Base-by-base conservation (phyloP, 805 yeast genomes). In the Myxozyma vanderwaltii region DNA sequence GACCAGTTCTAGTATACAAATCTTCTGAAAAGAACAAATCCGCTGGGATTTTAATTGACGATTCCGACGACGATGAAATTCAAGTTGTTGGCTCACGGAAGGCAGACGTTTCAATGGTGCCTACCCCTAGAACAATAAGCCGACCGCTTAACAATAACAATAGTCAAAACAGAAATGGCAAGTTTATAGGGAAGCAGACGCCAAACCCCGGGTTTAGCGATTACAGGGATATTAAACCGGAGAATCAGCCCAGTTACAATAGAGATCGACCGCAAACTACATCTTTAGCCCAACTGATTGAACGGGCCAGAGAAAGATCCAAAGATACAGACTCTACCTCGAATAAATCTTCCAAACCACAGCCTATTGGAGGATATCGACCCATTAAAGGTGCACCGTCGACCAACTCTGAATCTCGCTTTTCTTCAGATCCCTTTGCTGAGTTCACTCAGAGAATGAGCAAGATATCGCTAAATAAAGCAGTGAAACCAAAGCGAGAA, bases 341-440 rank as follows among this genome's bases (percentile, higher is more conserved):
- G 4, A 10, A 12, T 13, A 36, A 17, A 1, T 31, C 10, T 10
- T 24, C 39, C 2, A 23, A 26, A 36, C 52, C 52, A 6, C 52
- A 48, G 15, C 52, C 52, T 7, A 48, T 48, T 15, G 23, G 31
- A 5, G 52, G 52, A 17, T 35, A 48, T 23, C 26, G 52, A 15
- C 52, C 43, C 5, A 8, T 27, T 4, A 29, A n/a, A 13, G 43
- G 43, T 13, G 52, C 52, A 12, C 52, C 52, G 12, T 48, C 52
- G 12, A 48, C 52, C 4, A 36, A 8, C 31, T 48, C 52, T 3
- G 52, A 48, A n/a, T 48, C 52, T 36, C 29, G 52, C 35, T 48
- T 48, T 19, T 19, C 29, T 23, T 12, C 52, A 12, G 52, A 51
- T 51, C 55, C 55, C 10, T 51, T 43, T 41, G 43, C 47, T 7